These are phyloP conservation scores for Zopfia rhizophila DNA, from an alignment of 2,329 filamentous ascomycete species.

Conservation along the genomic window DNA sequence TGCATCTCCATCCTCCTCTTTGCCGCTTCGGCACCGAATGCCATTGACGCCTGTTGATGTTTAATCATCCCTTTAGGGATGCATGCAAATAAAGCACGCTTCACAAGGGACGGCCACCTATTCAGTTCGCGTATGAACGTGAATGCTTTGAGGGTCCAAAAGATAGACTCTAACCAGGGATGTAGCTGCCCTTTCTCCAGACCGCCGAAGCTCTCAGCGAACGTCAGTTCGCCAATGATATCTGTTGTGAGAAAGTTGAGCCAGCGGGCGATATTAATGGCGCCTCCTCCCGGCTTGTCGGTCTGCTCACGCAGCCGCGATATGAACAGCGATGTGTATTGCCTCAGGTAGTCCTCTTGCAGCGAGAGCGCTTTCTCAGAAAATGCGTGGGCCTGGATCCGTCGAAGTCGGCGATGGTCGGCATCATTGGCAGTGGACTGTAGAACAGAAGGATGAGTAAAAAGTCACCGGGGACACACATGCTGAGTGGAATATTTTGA, in stretches of 20 bases:
- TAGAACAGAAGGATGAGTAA: too few relatives aligned
- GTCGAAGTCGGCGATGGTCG: constrained; percentile 26
- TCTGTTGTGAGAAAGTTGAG: constrained; percentile 38
- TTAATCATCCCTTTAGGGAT: too few relatives aligned
- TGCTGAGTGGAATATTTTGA: too few relatives aligned
- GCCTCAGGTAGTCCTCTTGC: constrained; percentile 31
- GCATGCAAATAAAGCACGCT: too few relatives aligned
- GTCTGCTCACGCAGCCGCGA: constrained; percentile 19
- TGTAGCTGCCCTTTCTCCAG: constrained; percentile 29
- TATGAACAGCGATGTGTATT: constrained; percentile 26
- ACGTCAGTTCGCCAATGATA: constrained; percentile 39
- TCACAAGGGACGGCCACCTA: too few relatives aligned
- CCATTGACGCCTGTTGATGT: too few relatives aligned
- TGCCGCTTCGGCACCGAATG: constrained; percentile 1
- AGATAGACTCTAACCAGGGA: too few relatives aligned
- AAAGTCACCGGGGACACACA: too few relatives aligned
- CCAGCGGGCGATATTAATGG: constrained; percentile 26
- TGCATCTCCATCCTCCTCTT: constrained; percentile 13
- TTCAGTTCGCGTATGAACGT: too few relatives aligned
- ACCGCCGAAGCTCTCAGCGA: constrained; percentile 40
- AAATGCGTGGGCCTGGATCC: constrained; percentile 27
- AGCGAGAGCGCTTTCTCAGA: constrained; percentile 24
- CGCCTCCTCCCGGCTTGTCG: not conserved
- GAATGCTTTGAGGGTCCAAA: too few relatives aligned
- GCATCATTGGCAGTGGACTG: constrained; percentile 20